Percentiles rank a stretch among this genome's conserved stretches.
These are phyloP conservation scores for Nitzschia putrida DNA, from an alignment of 108 stramenopile genomes.

Conservation along the genomic window DNA sequence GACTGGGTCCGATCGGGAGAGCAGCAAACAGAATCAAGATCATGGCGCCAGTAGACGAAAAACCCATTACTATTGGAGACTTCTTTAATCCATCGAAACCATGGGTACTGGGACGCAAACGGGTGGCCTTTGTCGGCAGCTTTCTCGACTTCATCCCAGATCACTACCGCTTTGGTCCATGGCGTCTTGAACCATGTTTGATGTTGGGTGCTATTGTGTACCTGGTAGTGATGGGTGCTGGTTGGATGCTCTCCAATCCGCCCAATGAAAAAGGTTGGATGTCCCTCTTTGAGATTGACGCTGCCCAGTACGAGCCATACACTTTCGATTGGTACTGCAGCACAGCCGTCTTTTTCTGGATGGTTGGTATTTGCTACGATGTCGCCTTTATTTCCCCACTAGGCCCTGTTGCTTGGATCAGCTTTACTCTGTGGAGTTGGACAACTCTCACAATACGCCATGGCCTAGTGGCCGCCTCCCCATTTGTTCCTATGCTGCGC, in stretches of 20 bases:
- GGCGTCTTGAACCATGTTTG: slow-evolving; percentile 31
- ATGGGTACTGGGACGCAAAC: slow-evolving; percentile 49
- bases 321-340: slow-evolving; percentile 49
- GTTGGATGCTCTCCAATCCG: slow-evolving; percentile 8
- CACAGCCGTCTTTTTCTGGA: slow-evolving; percentile 45
- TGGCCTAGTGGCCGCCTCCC: slow-evolving; percentile 55
- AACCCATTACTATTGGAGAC: slow-evolving; percentile 10
- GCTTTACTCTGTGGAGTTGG: slow-evolving; percentile 75
- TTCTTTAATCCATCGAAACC: slow-evolving; percentile 49
- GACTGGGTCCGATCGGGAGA: neutral
- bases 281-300: slow-evolving; percentile 12
- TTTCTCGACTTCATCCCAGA: slow-evolving; percentile 79
- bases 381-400: slow-evolving; percentile 16
- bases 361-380: slow-evolving; percentile 31
- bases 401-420: slow-evolving; percentile 44
- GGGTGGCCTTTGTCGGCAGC: slow-evolving; percentile 51
- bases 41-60: neutral
- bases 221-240: slow-evolving; percentile 12
- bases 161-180: slow-evolving; percentile 67
- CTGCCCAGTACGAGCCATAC: slow-evolving; percentile 32
- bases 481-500: slow-evolving; percentile 42
- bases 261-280: slow-evolving; percentile 17
- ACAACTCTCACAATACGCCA: slow-evolving; percentile 56
- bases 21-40: neutral
- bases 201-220: slow-evolving; percentile 14